phyloP scores from a whole-genome alignment of 148 eudicot species.

The Gaultheria prostrata region DNA sequence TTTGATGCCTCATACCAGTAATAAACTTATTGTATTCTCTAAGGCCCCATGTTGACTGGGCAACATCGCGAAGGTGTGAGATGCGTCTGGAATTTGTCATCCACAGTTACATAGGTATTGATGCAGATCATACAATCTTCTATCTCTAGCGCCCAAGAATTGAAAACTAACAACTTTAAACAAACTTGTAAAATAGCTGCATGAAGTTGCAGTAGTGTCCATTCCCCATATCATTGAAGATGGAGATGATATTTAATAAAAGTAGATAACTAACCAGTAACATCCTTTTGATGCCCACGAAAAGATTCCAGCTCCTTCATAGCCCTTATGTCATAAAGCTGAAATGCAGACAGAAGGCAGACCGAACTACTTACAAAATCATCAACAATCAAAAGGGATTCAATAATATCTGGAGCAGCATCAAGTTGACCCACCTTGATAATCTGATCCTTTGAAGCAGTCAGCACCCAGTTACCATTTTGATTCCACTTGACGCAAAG shows the following conservation, averaged over 20 bases:
- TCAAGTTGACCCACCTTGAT: slow-evolving; percentile 59
- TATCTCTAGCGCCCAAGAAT: neutral
- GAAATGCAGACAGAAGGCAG: slow-evolving; percentile 19
- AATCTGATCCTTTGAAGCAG: slow-evolving; percentile 96
- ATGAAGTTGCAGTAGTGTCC: neutral
- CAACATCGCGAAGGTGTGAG: neutral
- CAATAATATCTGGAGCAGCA: slow-evolving; percentile 5
- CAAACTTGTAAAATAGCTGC: neutral
- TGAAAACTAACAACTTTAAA: neutral
- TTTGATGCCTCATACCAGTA: neutral
- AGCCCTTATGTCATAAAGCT: slow-evolving; percentile 97
- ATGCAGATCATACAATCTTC: neutral
- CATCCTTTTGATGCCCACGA: slow-evolving; percentile 94
- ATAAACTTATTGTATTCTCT: neutral
- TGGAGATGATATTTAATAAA: neutral
- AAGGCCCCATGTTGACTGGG: neutral
- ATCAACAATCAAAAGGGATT: slow-evolving; percentile 8
- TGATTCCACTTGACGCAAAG: slow-evolving; percentile 92
- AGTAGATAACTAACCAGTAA: slow-evolving; percentile 54
- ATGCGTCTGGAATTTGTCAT: neutral
- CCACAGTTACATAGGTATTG: neutral
- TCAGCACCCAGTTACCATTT: slow-evolving; percentile 97
- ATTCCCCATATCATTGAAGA: neutral
- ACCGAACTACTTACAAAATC: neutral
- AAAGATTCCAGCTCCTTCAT: slow-evolving; percentile 99